Evolutionary conservation across 2,329 filamentous ascomycete genomes (phyloP).

Genomic region (Neophaeococcomyces mojaviensis): DNA sequence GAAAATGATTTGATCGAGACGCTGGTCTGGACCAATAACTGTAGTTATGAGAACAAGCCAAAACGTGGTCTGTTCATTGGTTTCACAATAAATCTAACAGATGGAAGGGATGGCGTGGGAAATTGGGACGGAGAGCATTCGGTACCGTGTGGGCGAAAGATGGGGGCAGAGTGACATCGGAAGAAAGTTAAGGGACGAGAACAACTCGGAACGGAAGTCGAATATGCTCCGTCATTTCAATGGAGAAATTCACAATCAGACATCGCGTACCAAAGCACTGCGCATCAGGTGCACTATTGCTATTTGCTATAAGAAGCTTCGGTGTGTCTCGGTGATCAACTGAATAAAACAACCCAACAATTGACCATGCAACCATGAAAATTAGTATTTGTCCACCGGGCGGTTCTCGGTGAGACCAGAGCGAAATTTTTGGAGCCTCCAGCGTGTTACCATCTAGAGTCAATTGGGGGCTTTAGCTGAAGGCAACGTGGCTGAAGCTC

Average conservation of each 20-base stretch:
- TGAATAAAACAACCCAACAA: too few species aligned
- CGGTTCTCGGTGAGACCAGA: not conserved
- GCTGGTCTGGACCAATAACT: not conserved
- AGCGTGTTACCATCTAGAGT: too few species aligned
- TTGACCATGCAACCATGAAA: too few species aligned
- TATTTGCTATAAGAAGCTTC: too few species aligned
- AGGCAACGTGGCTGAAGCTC: not conserved
- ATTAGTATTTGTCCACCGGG: not conserved
- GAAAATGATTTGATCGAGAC: not conserved
- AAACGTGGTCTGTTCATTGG: not conserved
- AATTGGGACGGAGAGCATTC: not conserved
- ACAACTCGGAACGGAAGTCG: not conserved
- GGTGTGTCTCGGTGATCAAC: too few species aligned
- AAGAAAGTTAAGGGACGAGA: not conserved
- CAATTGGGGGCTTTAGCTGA: not conserved
- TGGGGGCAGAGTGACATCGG: conserved; percentile 7
- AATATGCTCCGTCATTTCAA: not conserved
- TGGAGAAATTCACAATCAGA: too few species aligned
- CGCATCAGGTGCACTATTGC: too few species aligned
- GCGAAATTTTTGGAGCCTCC: not conserved
- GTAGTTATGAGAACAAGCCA: not conserved
- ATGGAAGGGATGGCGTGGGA: not conserved
- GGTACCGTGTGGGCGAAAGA: conserved; percentile 1
- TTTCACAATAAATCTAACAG: not conserved
- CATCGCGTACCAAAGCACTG: too few species aligned